These are phyloP conservation scores for Pseudocercospora cruenta DNA, from an alignment of 2,329 filamentous ascomycete genomes.

Conservation along the genomic window DNA sequence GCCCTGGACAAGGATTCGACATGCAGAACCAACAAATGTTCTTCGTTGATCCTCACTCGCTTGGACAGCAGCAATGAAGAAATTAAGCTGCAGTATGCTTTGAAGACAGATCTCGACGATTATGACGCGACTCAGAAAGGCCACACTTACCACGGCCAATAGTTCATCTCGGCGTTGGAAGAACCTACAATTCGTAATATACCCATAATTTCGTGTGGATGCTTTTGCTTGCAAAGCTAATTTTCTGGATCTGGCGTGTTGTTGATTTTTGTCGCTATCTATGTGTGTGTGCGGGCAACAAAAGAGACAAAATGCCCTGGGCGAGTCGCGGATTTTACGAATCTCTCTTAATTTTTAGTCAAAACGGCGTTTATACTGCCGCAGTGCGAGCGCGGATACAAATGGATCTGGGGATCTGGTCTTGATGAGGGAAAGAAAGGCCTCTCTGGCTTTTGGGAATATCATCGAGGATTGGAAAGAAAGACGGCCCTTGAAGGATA, in stretches of 20 bases:
- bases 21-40: conserved; percentile 53
- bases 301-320: not conserved
- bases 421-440: not conserved
- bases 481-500: conserved; percentile 9
- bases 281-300: not conserved
- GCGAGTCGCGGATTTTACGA: conserved; percentile 18
- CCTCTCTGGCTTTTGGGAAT: not conserved
- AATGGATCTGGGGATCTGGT: not conserved
- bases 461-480: conserved; percentile 2
- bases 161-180: conserved; percentile 11
- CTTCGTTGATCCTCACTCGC: conserved; percentile 48
- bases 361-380: conserved; percentile 20
- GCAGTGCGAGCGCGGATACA: conserved; percentile 19
- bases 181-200: conserved; percentile 30
- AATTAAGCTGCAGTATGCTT: conserved; percentile 12
- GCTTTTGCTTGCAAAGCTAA: conserved; percentile 22
- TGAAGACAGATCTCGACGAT: conserved; percentile 26
- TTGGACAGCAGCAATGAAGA: conserved; percentile 35
- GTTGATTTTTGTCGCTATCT: not conserved
- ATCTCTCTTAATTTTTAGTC: conserved; percentile 25
- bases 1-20: conserved; percentile 44
- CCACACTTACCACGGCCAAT: conserved; percentile 16
- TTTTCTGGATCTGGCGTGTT: conserved; percentile 5
- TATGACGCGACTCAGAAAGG: conserved; percentile 22
- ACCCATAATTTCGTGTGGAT: conserved; percentile 32